Conservation (phyloP, 805 yeast species). For the Candida montana region DNA sequence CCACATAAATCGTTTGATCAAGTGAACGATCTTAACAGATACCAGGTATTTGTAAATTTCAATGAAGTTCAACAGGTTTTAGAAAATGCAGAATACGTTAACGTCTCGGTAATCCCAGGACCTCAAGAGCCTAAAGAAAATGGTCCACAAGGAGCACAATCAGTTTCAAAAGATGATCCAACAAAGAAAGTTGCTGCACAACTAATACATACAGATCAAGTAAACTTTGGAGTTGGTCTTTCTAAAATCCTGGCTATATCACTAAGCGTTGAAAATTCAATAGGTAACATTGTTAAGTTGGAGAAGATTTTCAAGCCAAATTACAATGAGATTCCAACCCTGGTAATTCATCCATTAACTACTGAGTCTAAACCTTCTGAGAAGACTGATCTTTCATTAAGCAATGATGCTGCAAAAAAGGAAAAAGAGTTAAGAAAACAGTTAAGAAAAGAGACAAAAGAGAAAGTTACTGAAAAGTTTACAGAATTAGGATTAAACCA, state of each 20-base stretch:
- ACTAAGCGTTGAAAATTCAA: slow-evolving; percentile 41
- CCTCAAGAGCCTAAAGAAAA: slow-evolving; percentile 32
- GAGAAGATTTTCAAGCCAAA: slow-evolving; percentile 35
- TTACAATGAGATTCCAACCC: slow-evolving; percentile 30
- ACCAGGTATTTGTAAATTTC: slow-evolving; percentile 42
- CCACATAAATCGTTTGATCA: slow-evolving; percentile 41
- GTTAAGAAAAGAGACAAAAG: slow-evolving; percentile 19
- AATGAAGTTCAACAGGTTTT: slow-evolving; percentile 33
- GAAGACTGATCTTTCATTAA: slow-evolving; percentile 17
- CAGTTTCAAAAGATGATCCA: slow-evolving; percentile 12
- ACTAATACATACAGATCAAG: slow-evolving; percentile 33
- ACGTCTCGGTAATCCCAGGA: slow-evolving; percentile 48
- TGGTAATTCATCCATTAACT: slow-evolving; percentile 51
- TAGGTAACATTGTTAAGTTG: slow-evolving; percentile 52
- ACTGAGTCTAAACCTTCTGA: slow-evolving; percentile 32
- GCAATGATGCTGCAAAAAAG: slow-evolving; percentile 14
- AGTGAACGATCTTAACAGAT: slow-evolving; percentile 21
- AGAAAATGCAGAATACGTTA: slow-evolving; percentile 38
- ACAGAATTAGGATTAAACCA: slow-evolving; percentile 15
- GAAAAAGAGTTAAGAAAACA: slow-evolving; percentile 20
- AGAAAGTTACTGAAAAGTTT: slow-evolving; percentile 17
- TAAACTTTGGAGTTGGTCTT: slow-evolving; percentile 42
- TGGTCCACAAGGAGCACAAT: not conserved
- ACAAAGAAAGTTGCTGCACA: slow-evolving; percentile 42
- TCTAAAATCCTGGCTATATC: slow-evolving; percentile 52